Evolutionary conservation across 257 asterid species (phyloP), one percentile per base, ranked within the genome.

Genomic region (Craterostigma plantagineum): DNA sequence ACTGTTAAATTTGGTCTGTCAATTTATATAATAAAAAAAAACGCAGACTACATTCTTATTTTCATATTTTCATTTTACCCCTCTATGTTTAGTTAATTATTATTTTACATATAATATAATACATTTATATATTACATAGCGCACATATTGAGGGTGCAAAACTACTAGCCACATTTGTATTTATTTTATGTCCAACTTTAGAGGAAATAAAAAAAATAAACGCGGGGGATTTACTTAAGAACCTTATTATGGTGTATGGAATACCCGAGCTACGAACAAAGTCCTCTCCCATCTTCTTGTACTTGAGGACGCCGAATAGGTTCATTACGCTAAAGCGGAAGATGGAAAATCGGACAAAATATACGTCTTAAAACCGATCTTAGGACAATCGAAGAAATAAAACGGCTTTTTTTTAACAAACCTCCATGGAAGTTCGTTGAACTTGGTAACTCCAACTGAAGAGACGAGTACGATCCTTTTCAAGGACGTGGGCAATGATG

Each of bases 251-350:
- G 52, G 97, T 81, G 61, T 59, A 86, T 7, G 95, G 95, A 43
- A 69, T 67, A 56, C 97, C 97, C 40, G 93, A 86, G 64, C 58
- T 59, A 12, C 82, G 78, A 66, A 86, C 76, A 62, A 73, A 81
- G 65, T 86, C 97, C 72, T 86, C 97, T 47, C 92, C 97, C 97
- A 78, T 81, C 66, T 81, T 86, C 92, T 86, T 86, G 49, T 86
- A 86, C 60, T 86, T 86, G 9, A 86, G 81, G 52, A 86, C 97
- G 12, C 97, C 97, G 56, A 81, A 86, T 48, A 81, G 78, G 75
- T 81, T 86, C 94, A 86, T 81, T 63, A 86, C 68, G 53, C 97
- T 86, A 46, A 34, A 36, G 43, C 17, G 54, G 33, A 49, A 59
- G 14, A 48, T 57, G 42, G 36, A 62, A 23, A 14, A 52, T 44